These are phyloP conservation scores for bread wheat (Triticum aestivum) DNA, from an alignment of 176 grass and related monocot genomes.

Conservation along the genomic window IWGSC_CS_RefSeq_v2.1 NC_057799.1:397419224-397419723, in stretches of 20 bases:
- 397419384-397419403: neutral
- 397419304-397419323: neutral
- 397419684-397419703: neutral
- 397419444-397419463: neutral
- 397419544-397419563: no score
- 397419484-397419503: no score
- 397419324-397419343: neutral
- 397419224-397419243: no score
- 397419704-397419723: neutral
- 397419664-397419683: neutral
- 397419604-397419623: neutral
- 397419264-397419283: neutral
- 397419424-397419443: neutral
- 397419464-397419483: no score
- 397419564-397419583: no score
- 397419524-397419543: neutral
- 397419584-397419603: neutral
- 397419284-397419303: neutral
- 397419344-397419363: neutral
- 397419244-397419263: neutral
- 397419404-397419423: neutral
- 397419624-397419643: no score
- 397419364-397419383: neutral
- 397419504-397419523: neutral
- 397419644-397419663: no score